These are phyloP conservation scores for Globisporangium solare DNA, from an alignment of 352 stramenopile species.

Conservation along the genomic window DNA sequence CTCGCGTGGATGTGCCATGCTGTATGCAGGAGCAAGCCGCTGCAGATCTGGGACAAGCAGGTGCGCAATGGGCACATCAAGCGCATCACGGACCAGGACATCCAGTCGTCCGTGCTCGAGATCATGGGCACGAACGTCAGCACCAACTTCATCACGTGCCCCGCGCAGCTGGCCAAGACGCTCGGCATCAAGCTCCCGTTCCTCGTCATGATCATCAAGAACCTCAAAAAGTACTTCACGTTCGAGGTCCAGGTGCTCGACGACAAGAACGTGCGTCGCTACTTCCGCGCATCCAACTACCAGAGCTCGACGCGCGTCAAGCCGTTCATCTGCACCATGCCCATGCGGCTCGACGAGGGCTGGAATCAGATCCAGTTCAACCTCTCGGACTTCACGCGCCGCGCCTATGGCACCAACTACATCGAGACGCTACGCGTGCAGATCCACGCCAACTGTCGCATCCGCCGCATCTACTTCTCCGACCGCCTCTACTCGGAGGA, in stretches of 20 bases:
- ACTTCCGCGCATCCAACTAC: conserved; percentile 97
- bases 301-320: conserved; percentile 96
- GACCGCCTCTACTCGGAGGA: conserved; percentile 97
- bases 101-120: conserved; percentile 97
- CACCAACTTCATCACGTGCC: conserved; percentile 97
- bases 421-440: conserved; percentile 97
- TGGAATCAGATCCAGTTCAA: conserved; percentile 99
- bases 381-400: conserved; percentile 94
- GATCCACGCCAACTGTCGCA: conserved; percentile 97
- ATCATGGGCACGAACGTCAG: conserved; percentile 99
- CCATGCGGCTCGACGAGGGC: conserved; percentile 96
- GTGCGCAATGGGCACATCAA: conserved; percentile 98
- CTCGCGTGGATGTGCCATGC: not conserved
- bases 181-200: conserved; percentile 98
- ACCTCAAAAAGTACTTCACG: conserved; percentile 99
- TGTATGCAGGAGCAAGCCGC: conserved; percentile 88
- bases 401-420: conserved; percentile 97
- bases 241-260: conserved; percentile 98
- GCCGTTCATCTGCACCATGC: conserved; percentile 98
- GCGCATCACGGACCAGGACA: conserved; percentile 97
- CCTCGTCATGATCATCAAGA: conserved; percentile 99
- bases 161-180: conserved; percentile 92
- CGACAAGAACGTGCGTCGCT: conserved; percentile 96
- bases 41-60: conserved; percentile 98
- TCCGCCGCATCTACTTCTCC: conserved; percentile 97